Percentiles rank a stretch among this genome's conserved stretches.
Evolutionary conservation across 306 rosid species (phyloP).

Genomic region (Quercus parvula): DNA sequence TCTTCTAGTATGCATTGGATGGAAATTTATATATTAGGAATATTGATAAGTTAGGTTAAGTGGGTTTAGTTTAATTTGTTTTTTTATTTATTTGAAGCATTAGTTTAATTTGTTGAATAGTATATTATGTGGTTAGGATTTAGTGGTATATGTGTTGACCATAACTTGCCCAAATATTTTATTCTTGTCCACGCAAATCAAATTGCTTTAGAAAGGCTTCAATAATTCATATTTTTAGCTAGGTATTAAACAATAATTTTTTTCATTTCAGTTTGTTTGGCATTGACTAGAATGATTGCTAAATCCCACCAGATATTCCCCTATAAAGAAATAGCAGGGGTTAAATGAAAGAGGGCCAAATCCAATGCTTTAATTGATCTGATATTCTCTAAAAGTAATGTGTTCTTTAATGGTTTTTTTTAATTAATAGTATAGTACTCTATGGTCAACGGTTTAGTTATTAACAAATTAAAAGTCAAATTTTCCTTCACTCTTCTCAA

Average conservation of each 20-base stretch:
- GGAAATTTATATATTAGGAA: no score
- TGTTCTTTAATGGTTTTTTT: background rate
- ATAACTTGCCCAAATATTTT: background rate
- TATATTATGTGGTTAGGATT: background rate
- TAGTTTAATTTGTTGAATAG: background rate
- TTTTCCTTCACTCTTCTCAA: no score
- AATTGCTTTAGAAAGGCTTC: background rate
- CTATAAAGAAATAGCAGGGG: background rate
- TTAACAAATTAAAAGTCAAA: no score
- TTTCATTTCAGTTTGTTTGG: background rate
- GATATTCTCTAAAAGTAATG: background rate
- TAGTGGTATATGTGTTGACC: background rate
- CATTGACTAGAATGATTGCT: constrained; percentile 25
- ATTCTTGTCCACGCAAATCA: background rate
- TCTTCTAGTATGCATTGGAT: no score
- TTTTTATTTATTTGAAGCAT: background rate
- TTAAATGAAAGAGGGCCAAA: constrained; percentile 14
- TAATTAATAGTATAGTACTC: no score
- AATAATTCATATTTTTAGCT: background rate
- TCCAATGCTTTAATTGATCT: constrained; percentile 7
- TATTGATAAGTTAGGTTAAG: no score
- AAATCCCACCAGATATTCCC: constrained; percentile 23
- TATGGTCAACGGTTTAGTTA: no score
- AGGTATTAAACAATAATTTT: background rate
- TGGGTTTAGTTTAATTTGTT: background rate